A percentile compares a stretch with the other conserved stretches of the same genome.
Evolutionary conservation across 192 early-diverging fungal species (phyloP).

Genomic region (Coemansia sp.): DNA sequence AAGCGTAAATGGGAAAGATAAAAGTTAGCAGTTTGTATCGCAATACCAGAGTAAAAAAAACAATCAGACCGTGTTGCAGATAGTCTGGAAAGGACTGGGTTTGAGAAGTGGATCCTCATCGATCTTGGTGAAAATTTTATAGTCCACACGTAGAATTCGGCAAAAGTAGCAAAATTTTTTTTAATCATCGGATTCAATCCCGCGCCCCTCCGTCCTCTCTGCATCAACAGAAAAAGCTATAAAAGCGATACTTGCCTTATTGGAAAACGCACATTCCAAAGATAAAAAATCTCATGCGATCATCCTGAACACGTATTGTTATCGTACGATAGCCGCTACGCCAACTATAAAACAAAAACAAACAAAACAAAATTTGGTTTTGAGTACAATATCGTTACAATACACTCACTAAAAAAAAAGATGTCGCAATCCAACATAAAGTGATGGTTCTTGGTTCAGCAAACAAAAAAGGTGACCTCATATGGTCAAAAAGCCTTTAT

Average conservation of each 20-base stretch:
- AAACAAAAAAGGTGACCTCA: conserved; percentile 32
- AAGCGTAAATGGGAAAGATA: too few relatives aligned
- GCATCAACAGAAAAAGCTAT: background rate
- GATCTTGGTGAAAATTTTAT: conserved; percentile 37
- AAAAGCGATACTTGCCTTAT: background rate
- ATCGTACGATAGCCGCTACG: too few relatives aligned
- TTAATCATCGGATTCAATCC: conserved; percentile 25
- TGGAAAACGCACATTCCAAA: too few relatives aligned
- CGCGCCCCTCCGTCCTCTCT: background rate
- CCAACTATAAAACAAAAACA: too few relatives aligned
- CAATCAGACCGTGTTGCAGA: too few relatives aligned
- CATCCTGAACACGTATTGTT: too few relatives aligned
- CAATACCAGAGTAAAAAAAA: too few relatives aligned
- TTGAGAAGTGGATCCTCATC: conserved; percentile 14
- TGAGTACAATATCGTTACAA: background rate
- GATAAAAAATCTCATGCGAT: too few relatives aligned
- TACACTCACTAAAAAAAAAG: background rate
- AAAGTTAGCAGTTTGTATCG: too few relatives aligned
- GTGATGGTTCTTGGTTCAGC: conserved; percentile 26
- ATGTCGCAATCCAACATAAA: too few relatives aligned
- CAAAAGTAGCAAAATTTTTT: conserved; percentile 12
- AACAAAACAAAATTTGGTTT: too few relatives aligned
- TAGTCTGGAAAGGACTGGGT: too few relatives aligned
- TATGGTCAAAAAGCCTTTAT: conserved; percentile 29
- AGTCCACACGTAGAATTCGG: conserved; percentile 18